Base-by-base conservation (phyloP, 257 asterid genomes). In the Jacaranda copaia region DNA sequence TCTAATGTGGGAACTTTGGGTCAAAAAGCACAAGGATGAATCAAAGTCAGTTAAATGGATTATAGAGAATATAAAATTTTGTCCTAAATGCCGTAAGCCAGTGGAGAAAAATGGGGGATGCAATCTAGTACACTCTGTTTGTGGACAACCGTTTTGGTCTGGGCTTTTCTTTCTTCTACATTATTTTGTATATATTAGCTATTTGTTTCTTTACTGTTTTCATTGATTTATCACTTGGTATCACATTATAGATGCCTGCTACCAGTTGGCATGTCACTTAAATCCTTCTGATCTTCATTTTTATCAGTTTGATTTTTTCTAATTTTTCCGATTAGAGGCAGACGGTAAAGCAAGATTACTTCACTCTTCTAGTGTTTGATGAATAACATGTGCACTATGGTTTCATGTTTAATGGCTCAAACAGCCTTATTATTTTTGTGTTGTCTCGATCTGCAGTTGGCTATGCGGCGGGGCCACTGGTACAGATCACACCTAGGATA, bases 71-170 rank as follows among this genome's bases (percentile, higher is more conserved):
- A 68, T 89, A 3, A 86, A 80, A 74, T 6, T 8, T 53, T 90
- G 93, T 55, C 93, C 96, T 19, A 88, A 84, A 68, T 90, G 93
- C 81, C 70, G 70, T 46, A 86, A 86, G 78, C 89, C 87, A 5
- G 91, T 88, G 64, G 83, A 82, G 63, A 90, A 90, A 73, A 78
- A 62, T 35, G 93, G 90, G 52, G 96, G 96, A 43, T 90, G 93
- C 82, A 90, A 90, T 82, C 79, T 85, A 7, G 90, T 90, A 6
- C 9, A 0, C 2, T 90, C 90, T 38, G 8, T 84, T 4, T 90
- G 93, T 71, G 87, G 87, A 63, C 96, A 90, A 74, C 58, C 86
- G 45, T 90, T 90, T 79, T 90, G 96, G 96, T 90, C 45, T 72
- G 86, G 9, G 43, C 67, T 65, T 16, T 63, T 38, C 55, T 19